Conservation (phyloP, 139 green algal genomes). For the Zygnema circumcarinatum region DNA sequence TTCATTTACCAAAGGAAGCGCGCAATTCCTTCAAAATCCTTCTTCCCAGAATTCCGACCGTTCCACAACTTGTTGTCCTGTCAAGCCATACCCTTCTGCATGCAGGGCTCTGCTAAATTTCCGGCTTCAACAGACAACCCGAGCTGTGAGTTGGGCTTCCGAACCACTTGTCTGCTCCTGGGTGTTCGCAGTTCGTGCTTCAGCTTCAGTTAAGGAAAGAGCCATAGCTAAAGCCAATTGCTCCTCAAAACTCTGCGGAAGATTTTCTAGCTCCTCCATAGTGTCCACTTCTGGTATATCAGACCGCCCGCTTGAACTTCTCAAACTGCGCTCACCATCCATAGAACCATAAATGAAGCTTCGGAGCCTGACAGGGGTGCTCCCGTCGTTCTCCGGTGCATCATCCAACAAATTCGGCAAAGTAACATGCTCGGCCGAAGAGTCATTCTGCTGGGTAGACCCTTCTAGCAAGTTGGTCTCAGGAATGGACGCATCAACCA, state of each 20-base stretch:
- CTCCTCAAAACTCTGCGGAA: conserved; percentile 37
- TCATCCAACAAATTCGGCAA: not conserved
- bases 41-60: too few relatives aligned
- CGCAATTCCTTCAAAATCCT: too few relatives aligned
- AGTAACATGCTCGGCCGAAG: not conserved
- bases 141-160: too few relatives aligned
- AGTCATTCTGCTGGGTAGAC: not conserved
- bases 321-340: not conserved
- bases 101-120: too few relatives aligned
- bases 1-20: too few relatives aligned
- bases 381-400: not conserved
- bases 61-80: too few relatives aligned
- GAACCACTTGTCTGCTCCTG: too few relatives aligned
- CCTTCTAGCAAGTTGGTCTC: not conserved
- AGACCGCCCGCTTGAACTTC: not conserved
- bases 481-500: too few relatives aligned
- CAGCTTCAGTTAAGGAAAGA: conserved; percentile 30
- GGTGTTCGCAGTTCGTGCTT: not conserved
- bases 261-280: not conserved
- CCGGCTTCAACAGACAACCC: too few relatives aligned
- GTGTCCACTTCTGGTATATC: not conserved
- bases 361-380: not conserved
- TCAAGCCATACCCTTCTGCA: too few relatives aligned
- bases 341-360: not conserved
- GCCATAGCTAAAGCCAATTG: conserved; percentile 25